Conservation (phyloP, 2,329 filamentous ascomycete genomes). For the Aspergillus caelatus region DNA sequence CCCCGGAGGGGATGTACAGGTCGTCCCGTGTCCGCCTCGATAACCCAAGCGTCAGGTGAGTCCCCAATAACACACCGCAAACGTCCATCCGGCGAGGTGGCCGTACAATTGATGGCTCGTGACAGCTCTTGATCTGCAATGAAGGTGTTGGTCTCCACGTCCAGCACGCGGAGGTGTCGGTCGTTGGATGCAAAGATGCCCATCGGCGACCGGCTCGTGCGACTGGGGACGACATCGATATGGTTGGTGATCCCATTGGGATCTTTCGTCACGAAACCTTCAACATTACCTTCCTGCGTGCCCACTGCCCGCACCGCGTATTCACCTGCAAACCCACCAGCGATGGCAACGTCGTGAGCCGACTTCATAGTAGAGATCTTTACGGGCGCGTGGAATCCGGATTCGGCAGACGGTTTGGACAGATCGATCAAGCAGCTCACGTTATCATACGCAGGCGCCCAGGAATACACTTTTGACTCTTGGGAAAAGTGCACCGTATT, state of each 20-base stretch:
- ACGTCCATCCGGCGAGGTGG: slow-evolving; percentile 47
- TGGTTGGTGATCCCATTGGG: slow-evolving; percentile 60
- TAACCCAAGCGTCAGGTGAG: slow-evolving; percentile 44
- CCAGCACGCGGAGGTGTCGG: slow-evolving; percentile 56
- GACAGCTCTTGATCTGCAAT: slow-evolving; percentile 40
- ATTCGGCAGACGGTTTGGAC: slow-evolving; percentile 42
- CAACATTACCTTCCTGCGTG: slow-evolving; percentile 34
- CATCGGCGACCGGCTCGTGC: slow-evolving; percentile 51
- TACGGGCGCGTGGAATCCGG: slow-evolving; percentile 39
- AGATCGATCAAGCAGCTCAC: slow-evolving; percentile 54
- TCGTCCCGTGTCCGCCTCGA: slow-evolving; percentile 47
- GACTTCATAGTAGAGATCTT: slow-evolving; percentile 58
- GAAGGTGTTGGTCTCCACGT: slow-evolving; percentile 52
- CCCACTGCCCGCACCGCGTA: slow-evolving; percentile 53
- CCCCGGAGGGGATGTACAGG: slow-evolving; percentile 41
- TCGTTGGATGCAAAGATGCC: slow-evolving; percentile 64
- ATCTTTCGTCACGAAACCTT: slow-evolving; percentile 54
- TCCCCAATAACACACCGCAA: slow-evolving; percentile 50
- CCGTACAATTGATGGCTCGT: slow-evolving; percentile 48
- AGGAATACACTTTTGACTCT: slow-evolving; percentile 52
- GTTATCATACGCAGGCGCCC: slow-evolving; percentile 49
- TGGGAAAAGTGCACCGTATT: slow-evolving; percentile 60
- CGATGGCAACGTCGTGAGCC: slow-evolving; percentile 53
- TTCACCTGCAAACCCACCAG: slow-evolving; percentile 61
- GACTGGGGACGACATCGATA: slow-evolving; percentile 55